Base-by-base conservation (phyloP, 1,284 basidiomycete species). In the Apiotrichum veenhuisii region DNA sequence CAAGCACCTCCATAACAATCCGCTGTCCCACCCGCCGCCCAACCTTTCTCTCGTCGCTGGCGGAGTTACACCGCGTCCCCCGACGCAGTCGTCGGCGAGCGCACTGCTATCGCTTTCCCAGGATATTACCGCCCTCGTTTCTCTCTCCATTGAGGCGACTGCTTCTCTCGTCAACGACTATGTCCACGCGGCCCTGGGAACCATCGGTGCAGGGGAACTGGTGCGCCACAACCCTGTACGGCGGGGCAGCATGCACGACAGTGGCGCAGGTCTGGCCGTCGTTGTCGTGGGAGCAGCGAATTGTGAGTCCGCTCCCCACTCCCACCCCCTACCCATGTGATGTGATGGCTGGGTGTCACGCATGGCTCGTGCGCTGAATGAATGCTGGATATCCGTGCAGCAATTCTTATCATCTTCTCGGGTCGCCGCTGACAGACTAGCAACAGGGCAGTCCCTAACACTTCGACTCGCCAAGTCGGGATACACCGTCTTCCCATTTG, bases 401-500 rank as follows among this genome's bases (percentile, higher is more conserved):
- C 15, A 11, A 5, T 14, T 30, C 22, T n/a, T n/a, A 38, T 47
- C 5, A 12, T 34, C 17, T 34, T 9, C 17, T 44, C 14, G 12
- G n/a, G 12, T 36, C 27, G 45, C 23, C 11, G 40, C 58, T 64
- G 50, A 61, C 54, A 3, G 14, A 18, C 18, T 12, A 75, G 73
- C 66, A 3, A 67, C 68, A 9, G 72, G 72, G 15, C 71, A 72
- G 58, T 60, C 63, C 3, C 60, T 75, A 20, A 71, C 70, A 1
- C 63, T 75, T 20, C 66, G 68, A 30, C 65, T 75, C 12, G 73
- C 73, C 5, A 70, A 69, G 58, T 64, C 62, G 11, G 73, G 73
- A 37, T 75, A 75, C 54, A 75, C 72, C 26, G 71, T 73, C 45
- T 73, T 75, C 52, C 67, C 73, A 27, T 61, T 75, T 27, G 53